Evolutionary conservation across 148 eudicot species (phyloP), one percentile per base, ranked within the genome.

Genomic region (Vaccinium macrocarpon): DNA sequence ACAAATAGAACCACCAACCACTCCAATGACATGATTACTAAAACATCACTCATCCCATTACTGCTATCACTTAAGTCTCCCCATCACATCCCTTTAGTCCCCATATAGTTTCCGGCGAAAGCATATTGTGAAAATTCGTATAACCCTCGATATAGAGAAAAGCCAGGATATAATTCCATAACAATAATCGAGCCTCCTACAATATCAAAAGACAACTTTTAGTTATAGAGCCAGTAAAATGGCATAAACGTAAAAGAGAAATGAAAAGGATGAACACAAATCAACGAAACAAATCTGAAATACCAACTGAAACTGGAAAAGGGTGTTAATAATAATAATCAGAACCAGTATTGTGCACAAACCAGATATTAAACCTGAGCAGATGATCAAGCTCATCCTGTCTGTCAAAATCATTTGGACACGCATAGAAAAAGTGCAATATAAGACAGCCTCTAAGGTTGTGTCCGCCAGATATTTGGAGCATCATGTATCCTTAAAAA

Each of bases 151-250:
- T 72, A 96, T 66, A 96, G 92, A 74, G 98, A 82, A 83, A 96
- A 94, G 49, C 97, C 96, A 7, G 99, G 99, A 90, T 89, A 96
- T 81, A 96, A 79, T 82, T 96, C 96, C 99, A 96, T 96, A 48
- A 90, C 91, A 82, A 91, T 82, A 80, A 93, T 86, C 93, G 94
- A 92, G 83, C 83, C 91, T 84, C 90, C 99, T 96, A 71, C 74
- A 90, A 83, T 19, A 29, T 27, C 4, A 19, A 82, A 84, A 53
- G 35, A 81, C 27, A 38, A 80, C 74, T 38, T 74, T 85, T 2
- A 50, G 13, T 80, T 55, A 83, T 76, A 83, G 32, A 29, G 27
- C 64, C 8, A 50, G 38, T 5, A 70, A 76, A 56, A 72, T 13
- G 21, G 27, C 5, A 81, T 68, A 48, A 35, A 15, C 55, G 14